A percentile compares a stretch with the other conserved stretches of the same genome.
Conservation (phyloP, 2,329 filamentous ascomycete species). For the Lasiodiplodia hormozganensis region DNA sequence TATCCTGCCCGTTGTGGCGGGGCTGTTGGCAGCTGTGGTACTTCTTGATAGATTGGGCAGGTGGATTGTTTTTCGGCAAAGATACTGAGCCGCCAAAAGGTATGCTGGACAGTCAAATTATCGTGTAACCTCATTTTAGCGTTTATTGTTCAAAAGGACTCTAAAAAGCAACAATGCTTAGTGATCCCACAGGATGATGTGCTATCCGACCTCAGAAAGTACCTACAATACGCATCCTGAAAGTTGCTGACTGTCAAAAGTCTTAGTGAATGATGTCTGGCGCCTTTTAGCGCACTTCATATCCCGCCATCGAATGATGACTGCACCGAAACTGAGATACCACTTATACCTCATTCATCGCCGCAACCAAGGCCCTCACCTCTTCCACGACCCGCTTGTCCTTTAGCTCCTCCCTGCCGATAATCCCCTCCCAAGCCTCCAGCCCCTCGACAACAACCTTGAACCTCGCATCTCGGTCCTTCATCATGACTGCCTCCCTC, state of each 20-base stretch:
- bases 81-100: neutral
- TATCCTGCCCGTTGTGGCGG: slow-evolving; percentile 3
- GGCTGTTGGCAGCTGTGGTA: neutral
- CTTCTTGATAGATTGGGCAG: neutral
- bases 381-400: neutral
- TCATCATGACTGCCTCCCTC: neutral
- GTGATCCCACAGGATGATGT: too few species aligned
- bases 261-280: neutral
- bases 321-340: neutral
- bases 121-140: neutral
- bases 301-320: neutral
- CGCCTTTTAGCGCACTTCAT: neutral
- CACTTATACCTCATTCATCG: neutral
- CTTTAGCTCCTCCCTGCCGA: neutral
- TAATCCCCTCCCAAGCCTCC: neutral
- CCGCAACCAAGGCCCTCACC: neutral
- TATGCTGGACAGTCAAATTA: neutral
- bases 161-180: too few species aligned
- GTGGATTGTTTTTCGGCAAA: neutral
- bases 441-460: neutral
- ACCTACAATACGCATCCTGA: neutral
- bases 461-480: neutral
- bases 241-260: neutral
- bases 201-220: too few species aligned
- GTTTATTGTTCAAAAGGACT: too few species aligned